These are phyloP conservation scores for Yamagishiella unicocca DNA, from an alignment of 139 green algal genomes.

Conservation along the genomic window DNA sequence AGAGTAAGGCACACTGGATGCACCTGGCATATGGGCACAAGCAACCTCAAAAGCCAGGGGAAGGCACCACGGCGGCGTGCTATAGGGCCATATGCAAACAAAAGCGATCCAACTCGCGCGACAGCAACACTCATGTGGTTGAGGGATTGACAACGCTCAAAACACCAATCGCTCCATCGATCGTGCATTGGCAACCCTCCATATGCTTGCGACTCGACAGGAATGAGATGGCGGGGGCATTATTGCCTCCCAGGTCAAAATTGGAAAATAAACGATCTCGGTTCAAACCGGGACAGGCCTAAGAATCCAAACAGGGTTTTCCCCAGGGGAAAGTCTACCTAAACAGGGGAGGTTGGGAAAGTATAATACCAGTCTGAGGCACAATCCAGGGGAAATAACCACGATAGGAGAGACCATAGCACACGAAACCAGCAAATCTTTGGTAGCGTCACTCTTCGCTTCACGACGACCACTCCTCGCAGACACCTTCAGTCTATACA, in stretches of 20 bases:
- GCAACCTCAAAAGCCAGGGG: too few species aligned
- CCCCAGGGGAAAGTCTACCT: neutral
- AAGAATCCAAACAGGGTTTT: neutral
- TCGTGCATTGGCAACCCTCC: constrained; percentile 32
- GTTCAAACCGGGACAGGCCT: neutral
- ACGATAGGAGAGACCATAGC: neutral
- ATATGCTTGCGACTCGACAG: constrained; percentile 29
- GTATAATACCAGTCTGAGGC: constrained; percentile 17
- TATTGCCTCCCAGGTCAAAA: neutral
- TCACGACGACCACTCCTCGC: constrained; percentile 28
- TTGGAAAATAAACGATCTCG: constrained; percentile 9
- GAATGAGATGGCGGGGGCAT: constrained; percentile 26
- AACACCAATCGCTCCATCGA: constrained; percentile 19
- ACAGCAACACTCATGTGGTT: neutral
- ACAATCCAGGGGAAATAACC: neutral
- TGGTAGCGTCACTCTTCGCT: constrained; percentile 25
- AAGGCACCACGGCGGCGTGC: too few species aligned
- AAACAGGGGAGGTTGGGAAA: neutral
- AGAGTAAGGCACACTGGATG: neutral
- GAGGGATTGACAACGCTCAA: constrained; percentile 22
- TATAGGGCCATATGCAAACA: neutral
- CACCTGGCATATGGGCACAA: neutral
- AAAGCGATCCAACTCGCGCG: neutral
- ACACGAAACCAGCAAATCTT: constrained; percentile 27
- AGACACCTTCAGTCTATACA: neutral